These are phyloP conservation scores for Diaporthe sp. DNA, from an alignment of 2,329 filamentous ascomycete genomes.

Conservation along the genomic window DNA sequence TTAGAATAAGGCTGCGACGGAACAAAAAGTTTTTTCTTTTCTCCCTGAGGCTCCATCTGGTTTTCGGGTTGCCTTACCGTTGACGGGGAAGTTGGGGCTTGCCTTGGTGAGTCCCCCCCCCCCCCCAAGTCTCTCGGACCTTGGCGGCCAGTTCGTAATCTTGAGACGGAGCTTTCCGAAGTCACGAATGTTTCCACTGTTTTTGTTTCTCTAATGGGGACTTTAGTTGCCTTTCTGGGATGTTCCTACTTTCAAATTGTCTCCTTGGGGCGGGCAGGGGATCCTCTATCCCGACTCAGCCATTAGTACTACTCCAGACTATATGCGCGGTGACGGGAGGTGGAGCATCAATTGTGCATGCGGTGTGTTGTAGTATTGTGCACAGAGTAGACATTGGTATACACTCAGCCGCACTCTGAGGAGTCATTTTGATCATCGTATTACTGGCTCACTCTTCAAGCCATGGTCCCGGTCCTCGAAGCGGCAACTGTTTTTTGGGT, in stretches of 20 bases:
- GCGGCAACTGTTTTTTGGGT: not conserved
- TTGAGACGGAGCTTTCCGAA: constrained; percentile 3
- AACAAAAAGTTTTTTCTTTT: not conserved
- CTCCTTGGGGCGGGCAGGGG: not conserved
- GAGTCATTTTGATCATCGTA: not conserved
- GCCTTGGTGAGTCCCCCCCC: not conserved
- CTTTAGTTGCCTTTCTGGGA: not conserved
- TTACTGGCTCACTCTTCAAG: too few species aligned
- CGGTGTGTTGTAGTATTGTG: too few species aligned
- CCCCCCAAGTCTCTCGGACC: not conserved
- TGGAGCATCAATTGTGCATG: not conserved
- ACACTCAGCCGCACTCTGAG: not conserved
- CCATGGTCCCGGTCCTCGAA: not conserved
- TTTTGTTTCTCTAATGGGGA: not conserved
- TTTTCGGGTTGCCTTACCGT: not conserved
- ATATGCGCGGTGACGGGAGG: not conserved
- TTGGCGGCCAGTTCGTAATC: not conserved
- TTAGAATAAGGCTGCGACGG: constrained; percentile 16
- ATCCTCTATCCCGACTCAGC: not conserved
- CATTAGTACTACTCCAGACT: not conserved
- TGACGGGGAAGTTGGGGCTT: not conserved
- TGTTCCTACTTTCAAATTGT: not conserved
- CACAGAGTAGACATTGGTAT: not conserved
- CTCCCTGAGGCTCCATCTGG: not conserved
- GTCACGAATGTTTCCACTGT: not conserved